Percentiles rank a stretch among this genome's conserved stretches.
phyloP scores from a whole-genome alignment of 441 rosid species.

The Gossypium lobatum region DNA sequence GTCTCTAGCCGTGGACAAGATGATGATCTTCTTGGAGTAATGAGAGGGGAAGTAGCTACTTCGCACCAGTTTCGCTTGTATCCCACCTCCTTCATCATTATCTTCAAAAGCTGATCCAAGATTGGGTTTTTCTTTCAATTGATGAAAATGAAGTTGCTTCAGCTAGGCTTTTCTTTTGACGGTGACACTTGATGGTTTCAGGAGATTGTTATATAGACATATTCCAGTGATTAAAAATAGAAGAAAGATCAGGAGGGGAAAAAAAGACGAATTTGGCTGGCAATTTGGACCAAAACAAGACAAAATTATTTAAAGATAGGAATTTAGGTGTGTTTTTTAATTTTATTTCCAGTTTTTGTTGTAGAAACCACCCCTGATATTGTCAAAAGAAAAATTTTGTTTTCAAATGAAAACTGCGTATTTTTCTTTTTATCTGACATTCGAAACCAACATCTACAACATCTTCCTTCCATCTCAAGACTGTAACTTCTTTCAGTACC shows the following conservation, averaged over 20 bases:
- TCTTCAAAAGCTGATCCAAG: neutral
- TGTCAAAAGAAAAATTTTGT: no score
- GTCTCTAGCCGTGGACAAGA: conserved; percentile 37
- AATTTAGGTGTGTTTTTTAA: neutral
- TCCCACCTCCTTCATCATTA: conserved; percentile 36
- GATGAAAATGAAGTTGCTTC: neutral
- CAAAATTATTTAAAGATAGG: neutral
- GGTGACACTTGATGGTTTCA: neutral
- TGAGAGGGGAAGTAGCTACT: conserved; percentile 31
- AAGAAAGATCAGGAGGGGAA: neutral
- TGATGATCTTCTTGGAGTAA: conserved; percentile 23
- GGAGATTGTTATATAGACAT: neutral
- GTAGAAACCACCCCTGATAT: no score
- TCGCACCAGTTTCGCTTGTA: conserved; percentile 33
- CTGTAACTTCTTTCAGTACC: no score
- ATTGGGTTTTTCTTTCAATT: neutral
- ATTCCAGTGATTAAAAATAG: neutral
- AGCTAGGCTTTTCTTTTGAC: neutral
- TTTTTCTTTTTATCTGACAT: no score
- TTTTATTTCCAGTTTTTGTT: neutral
- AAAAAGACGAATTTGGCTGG: neutral
- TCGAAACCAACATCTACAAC: neutral
- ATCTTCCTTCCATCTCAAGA: no score
- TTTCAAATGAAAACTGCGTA: no score
- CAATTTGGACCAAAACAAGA: neutral